phyloP scores from a whole-genome alignment of 805 yeast species.

The Yamadazyma paraphyllophila region DNA sequence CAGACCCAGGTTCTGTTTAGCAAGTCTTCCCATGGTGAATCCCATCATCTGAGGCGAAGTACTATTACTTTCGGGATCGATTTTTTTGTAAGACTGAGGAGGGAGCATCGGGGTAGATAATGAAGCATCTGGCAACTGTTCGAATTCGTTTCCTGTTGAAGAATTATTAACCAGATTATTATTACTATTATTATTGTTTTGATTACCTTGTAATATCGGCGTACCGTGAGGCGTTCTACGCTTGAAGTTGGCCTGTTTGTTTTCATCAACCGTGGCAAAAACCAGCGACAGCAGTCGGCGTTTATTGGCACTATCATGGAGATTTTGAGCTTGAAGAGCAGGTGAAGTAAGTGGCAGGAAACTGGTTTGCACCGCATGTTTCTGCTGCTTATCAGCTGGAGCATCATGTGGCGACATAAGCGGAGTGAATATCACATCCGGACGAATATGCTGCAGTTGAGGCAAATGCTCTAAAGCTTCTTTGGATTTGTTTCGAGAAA shows the following conservation, averaged over 20 bases:
- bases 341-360: constrained; percentile 65
- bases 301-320: constrained; percentile 16
- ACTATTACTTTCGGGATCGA: constrained; percentile 9
- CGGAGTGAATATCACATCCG: constrained; percentile 71
- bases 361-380: constrained; percentile 24
- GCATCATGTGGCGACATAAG: constrained; percentile 74
- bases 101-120: constrained; percentile 35
- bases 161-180: neutral
- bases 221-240: constrained; percentile 46
- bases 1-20: constrained; percentile 26
- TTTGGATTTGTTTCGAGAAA: constrained; percentile 17
- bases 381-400: constrained; percentile 45
- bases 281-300: constrained; percentile 35
- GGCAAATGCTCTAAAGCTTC: constrained; percentile 18
- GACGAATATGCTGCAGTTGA: constrained; percentile 39
- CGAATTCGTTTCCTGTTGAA: constrained; percentile 14
- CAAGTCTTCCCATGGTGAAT: constrained; percentile 45
- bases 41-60: constrained; percentile 40
- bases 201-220: constrained; percentile 27
- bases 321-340: constrained; percentile 49
- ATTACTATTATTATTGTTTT: neutral
- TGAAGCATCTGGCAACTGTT: constrained; percentile 28
- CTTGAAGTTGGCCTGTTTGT: constrained; percentile 23
- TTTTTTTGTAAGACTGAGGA: constrained; percentile 32
- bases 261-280: constrained; percentile 29